Evolutionary conservation across 768 basidiomycete species (phyloP).

Genomic region (Pholiota conissans): DNA sequence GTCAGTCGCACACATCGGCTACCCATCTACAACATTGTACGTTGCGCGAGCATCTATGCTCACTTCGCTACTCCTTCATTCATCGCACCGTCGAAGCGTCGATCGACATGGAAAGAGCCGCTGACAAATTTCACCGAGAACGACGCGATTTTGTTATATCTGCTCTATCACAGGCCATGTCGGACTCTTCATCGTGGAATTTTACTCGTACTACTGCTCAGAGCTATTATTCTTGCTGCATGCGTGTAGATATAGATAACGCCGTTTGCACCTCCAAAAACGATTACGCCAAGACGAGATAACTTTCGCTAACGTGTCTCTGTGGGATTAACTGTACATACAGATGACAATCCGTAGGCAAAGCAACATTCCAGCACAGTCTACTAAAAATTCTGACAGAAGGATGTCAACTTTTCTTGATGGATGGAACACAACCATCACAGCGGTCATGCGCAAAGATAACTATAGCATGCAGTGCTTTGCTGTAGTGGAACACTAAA

Average conservation of each 20-base stretch:
- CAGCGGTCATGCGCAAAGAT: not conserved
- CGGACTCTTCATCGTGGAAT: not conserved
- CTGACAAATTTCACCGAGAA: not conserved
- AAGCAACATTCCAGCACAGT: not conserved
- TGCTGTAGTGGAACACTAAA: not conserved
- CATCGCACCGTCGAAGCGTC: slow-evolving; percentile 1
- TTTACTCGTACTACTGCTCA: not conserved
- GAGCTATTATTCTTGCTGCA: not conserved
- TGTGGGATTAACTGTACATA: not conserved
- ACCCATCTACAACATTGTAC: not conserved
- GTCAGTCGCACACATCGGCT: not conserved
- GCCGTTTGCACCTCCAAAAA: no score
- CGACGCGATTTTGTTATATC: not conserved
- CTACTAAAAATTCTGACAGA: not conserved
- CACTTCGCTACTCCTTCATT: slow-evolving; percentile 1
- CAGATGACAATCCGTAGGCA: not conserved
- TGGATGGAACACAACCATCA: not conserved
- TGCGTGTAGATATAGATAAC: not conserved
- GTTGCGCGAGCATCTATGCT: not conserved
- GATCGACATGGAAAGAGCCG: not conserved
- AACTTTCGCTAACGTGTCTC: not conserved
- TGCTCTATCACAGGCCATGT: not conserved
- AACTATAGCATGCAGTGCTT: not conserved
- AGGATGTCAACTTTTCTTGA: not conserved
- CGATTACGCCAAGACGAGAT: not conserved